Base-by-base conservation (phyloP, 345 rosid species). In the Excoecaria agallocha region DNA sequence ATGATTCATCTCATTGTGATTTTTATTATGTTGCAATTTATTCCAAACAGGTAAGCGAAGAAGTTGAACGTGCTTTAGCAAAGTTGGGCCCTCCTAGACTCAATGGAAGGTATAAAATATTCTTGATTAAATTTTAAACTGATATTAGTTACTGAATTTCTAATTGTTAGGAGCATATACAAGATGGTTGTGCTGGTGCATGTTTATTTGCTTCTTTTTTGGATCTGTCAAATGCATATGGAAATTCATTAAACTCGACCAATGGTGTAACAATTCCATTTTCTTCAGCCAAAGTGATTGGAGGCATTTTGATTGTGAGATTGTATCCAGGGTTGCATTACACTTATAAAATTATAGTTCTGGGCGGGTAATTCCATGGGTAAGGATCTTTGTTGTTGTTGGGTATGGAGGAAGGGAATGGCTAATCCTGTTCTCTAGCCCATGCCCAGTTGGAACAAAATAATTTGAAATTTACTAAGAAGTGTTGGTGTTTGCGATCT, bases 51-150 rank as follows among this genome's bases (percentile, higher is more conserved):
- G 99, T 95, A n/a, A 95, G 99, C 19, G 99, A 95, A 82, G 99
- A 95, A 80, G 97, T 95, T 45, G 99, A 95, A 80, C 98, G 99
- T 72, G 99, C 99, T 82, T 88, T 95, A 74, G 93, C 99, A 15
- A 95, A 90, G 86, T 39, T 93, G 76, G 99, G 91, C 37, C 96
- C 98, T 80, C 86, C 99, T 71, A 88, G 98, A 85, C 84, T 93
- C 77, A 87, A 75, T 83, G 94, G 96, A 85, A 87, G 94, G 99
- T 91, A 82, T 15, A 30, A 67, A 19, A 64, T 66, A 45, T 69
- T 30, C 30, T 45, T 56, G 45, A 11, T 20, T 12, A 16, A 15
- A 30, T 17, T 62, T 54, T 17, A 52, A 5, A 55, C 35, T 20
- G 20, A 39, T 38, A 35, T 20, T 17, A 54, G 49, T 52, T 64